Percentiles rank a stretch among this genome's conserved stretches.
Conservation (phyloP, 2,329 filamentous ascomycete genomes). For the Xylaria sp. region DNA sequence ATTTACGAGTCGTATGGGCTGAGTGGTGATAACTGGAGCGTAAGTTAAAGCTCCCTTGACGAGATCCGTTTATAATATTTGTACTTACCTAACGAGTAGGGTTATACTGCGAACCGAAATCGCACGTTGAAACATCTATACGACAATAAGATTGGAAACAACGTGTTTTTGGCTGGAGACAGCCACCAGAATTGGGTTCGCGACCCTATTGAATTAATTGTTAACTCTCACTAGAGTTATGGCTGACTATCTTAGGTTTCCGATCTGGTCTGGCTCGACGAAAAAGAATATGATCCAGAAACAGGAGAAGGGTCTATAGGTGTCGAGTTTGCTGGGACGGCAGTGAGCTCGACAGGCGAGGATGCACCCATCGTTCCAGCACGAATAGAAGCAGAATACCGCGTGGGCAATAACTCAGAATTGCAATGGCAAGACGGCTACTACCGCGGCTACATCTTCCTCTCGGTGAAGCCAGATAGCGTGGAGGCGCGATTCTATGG, state of each 20-base stretch:
- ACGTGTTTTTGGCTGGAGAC: slow-evolving; percentile 77
- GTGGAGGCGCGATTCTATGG: slow-evolving; percentile 73
- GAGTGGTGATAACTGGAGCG: slow-evolving; percentile 52
- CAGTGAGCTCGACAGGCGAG: slow-evolving; percentile 71
- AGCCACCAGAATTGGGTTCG: slow-evolving; percentile 72
- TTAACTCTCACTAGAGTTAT: background rate
- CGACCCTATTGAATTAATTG: background rate
- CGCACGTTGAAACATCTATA: slow-evolving; percentile 74
- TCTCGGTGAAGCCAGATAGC: slow-evolving; percentile 66
- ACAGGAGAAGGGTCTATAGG: slow-evolving; percentile 67
- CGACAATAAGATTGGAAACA: slow-evolving; percentile 75
- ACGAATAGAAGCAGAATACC: slow-evolving; percentile 55
- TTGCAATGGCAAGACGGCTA: slow-evolving; percentile 79
- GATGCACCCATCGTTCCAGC: slow-evolving; percentile 65
- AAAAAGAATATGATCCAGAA: slow-evolving; percentile 60
- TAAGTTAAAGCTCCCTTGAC: slow-evolving; percentile 37
- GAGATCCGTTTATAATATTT: background rate
- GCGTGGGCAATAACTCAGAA: slow-evolving; percentile 61
- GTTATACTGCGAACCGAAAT: slow-evolving; percentile 76
- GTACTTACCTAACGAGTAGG: slow-evolving; percentile 53
- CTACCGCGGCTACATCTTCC: slow-evolving; percentile 77
- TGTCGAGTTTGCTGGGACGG: slow-evolving; percentile 73
- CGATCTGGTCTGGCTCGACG: slow-evolving; percentile 68
- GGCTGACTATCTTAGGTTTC: slow-evolving; percentile 45
- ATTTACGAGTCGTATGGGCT: slow-evolving; percentile 53